Conservation (phyloP, 2,329 filamentous ascomycete genomes). For the Huntiella abstrusa region DNA sequence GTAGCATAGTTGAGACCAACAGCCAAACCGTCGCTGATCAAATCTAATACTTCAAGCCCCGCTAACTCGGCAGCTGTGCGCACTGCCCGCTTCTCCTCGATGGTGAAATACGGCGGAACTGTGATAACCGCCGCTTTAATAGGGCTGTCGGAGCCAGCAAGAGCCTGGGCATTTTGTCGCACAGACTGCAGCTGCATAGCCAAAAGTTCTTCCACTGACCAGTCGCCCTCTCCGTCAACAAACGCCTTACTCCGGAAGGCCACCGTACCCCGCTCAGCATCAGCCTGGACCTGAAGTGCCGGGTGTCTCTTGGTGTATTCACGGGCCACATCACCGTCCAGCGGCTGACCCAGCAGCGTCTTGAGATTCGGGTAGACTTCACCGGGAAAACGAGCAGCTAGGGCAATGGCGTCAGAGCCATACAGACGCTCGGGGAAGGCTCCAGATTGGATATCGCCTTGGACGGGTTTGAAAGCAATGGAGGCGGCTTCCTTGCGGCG, state of each 20-base stretch:
- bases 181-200: constrained; percentile 94
- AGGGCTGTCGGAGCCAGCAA: constrained; percentile 56
- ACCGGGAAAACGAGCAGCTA: constrained; percentile 71
- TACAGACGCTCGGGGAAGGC: constrained; percentile 77
- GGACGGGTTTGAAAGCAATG: constrained; percentile 81
- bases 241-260: constrained; percentile 65
- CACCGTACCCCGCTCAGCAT: constrained; percentile 45
- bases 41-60: constrained; percentile 64
- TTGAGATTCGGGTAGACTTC: constrained; percentile 95
- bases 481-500: constrained; percentile 86
- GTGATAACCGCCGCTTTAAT: constrained; percentile 78
- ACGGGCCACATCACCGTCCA: constrained; percentile 40
- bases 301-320: constrained; percentile 64
- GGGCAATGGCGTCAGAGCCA: constrained; percentile 74
- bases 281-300: constrained; percentile 37
- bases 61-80: constrained; percentile 72
- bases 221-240: constrained; percentile 39
- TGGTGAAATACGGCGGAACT: constrained; percentile 74
- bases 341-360: constrained; percentile 58
- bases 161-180: constrained; percentile 64
- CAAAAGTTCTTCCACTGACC: constrained; percentile 78
- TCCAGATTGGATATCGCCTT: constrained; percentile 42
- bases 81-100: constrained; percentile 74
- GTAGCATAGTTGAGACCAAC: constrained; percentile 94
- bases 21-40: constrained; percentile 78